These are phyloP conservation scores for Talaromyces wortmannii DNA, from an alignment of 495 filamentous ascomycete species.

Conservation along the genomic window DNA sequence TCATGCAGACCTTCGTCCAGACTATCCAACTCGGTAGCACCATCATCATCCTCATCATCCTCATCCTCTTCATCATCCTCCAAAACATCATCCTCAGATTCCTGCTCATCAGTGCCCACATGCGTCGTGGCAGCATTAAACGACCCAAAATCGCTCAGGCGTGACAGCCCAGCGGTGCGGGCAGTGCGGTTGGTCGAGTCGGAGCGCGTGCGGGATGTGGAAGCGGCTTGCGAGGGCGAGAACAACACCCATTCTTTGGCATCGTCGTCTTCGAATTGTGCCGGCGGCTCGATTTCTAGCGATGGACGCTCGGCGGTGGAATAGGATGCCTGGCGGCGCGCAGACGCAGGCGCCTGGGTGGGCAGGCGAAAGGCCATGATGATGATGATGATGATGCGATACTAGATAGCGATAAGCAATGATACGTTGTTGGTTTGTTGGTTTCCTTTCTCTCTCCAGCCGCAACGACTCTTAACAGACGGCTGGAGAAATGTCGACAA, in stretches of 20 bases:
- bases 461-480: not conserved
- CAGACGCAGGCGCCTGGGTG: slow-evolving; percentile 52
- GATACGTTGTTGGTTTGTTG: too few relatives aligned
- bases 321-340: slow-evolving; percentile 50
- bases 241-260: slow-evolving; percentile 96
- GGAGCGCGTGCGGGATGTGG: slow-evolving; percentile 59
- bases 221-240: slow-evolving; percentile 59
- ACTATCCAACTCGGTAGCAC: slow-evolving; percentile 70
- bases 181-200: slow-evolving; percentile 67
- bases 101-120: slow-evolving; percentile 2
- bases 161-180: slow-evolving; percentile 65
- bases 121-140: slow-evolving; percentile 51
- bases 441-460: not conserved
- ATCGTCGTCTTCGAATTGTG: slow-evolving; percentile 44
- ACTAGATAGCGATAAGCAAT: slow-evolving; percentile 5
- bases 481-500: too few relatives aligned
- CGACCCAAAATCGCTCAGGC: slow-evolving; percentile 80
- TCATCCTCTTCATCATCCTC: slow-evolving; percentile 64
- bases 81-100: slow-evolving; percentile 35
- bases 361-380: slow-evolving; percentile 83
- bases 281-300: slow-evolving; percentile 31
- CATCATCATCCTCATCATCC: slow-evolving; percentile 58
- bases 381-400: slow-evolving; percentile 4
- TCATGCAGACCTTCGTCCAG: slow-evolving; percentile 84
- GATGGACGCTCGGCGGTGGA: slow-evolving; percentile 38